Evolutionary conservation across 352 stramenopile species (phyloP).

Genomic region (Thalassiosira gravida): DNA sequence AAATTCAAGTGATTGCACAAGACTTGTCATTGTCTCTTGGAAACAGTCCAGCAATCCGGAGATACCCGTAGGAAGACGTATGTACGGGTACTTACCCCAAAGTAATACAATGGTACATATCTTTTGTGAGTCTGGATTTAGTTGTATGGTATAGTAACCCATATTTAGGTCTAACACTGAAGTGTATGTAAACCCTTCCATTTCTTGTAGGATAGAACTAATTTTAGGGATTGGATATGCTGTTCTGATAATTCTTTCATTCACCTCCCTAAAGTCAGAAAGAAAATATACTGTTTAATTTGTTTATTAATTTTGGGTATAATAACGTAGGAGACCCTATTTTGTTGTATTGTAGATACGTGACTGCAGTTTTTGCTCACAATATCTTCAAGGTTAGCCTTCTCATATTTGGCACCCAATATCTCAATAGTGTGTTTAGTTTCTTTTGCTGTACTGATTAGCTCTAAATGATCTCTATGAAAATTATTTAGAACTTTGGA

Average conservation of each 20-base stretch:
- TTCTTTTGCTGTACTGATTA: background rate
- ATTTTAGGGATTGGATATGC: conserved; percentile 16
- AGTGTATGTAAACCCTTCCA: conserved; percentile 5
- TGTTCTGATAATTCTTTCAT: conserved; percentile 1
- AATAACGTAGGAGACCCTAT: background rate
- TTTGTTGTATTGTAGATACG: background rate
- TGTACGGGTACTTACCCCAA: conserved; percentile 1
- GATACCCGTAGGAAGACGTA: background rate
- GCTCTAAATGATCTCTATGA: background rate
- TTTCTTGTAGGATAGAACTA: conserved; percentile 10
- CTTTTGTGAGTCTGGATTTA: background rate
- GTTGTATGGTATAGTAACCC: background rate
- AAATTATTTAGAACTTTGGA: conserved; percentile 8
- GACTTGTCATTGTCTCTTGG: background rate
- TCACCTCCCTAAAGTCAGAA: background rate
- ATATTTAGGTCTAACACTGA: conserved; percentile 1
- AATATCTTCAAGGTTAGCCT: background rate
- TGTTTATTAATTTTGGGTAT: conserved; percentile 18
- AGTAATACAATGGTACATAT: conserved; percentile 1
- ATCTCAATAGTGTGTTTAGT: background rate
- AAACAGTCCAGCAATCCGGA: background rate
- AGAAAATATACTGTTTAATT: background rate
- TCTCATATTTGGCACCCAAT: background rate
- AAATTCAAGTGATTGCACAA: background rate
- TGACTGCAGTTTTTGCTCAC: background rate